Conservation (phyloP, 495 filamentous ascomycete genomes). For the Coniosporium apollinis region DNA sequence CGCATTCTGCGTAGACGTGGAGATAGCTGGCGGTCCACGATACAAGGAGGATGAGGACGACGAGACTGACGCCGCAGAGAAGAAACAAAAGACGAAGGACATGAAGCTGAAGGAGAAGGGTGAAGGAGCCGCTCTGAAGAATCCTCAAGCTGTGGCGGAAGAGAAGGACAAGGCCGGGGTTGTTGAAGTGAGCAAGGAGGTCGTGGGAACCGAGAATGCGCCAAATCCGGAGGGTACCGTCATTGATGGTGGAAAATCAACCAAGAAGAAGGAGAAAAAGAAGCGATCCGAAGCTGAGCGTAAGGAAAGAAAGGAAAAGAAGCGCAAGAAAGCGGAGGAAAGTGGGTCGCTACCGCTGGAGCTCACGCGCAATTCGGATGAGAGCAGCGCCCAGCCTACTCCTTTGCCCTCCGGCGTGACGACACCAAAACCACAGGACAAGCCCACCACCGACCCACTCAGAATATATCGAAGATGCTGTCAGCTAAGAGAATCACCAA, state of each 20-base stretch:
- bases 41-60: slow-evolving; percentile 32
- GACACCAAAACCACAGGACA: slow-evolving; percentile 38
- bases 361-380: slow-evolving; percentile 35
- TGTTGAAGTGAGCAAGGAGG: slow-evolving; percentile 30
- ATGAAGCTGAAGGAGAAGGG: slow-evolving; percentile 51
- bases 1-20: slow-evolving; percentile 91
- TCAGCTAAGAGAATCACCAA: slow-evolving; percentile 77
- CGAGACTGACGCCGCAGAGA: slow-evolving; percentile 20
- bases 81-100: slow-evolving; percentile 39
- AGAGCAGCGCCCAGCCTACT: background rate
- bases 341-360: slow-evolving; percentile 72
- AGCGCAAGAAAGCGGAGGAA: slow-evolving; percentile 58
- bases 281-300: slow-evolving; percentile 77
- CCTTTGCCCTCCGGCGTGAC: slow-evolving; percentile 8
- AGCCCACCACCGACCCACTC: slow-evolving; percentile 77
- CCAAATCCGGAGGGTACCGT: slow-evolving; percentile 14
- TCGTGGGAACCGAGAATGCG: slow-evolving; percentile 11
- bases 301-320: slow-evolving; percentile 73
- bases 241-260: slow-evolving; percentile 26
- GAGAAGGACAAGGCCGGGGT: slow-evolving; percentile 38
- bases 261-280: slow-evolving; percentile 75
- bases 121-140: slow-evolving; percentile 51
- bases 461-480: slow-evolving; percentile 92
- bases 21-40: slow-evolving; percentile 60
- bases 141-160: slow-evolving; percentile 35